Percentiles rank a stretch among this genome's conserved stretches.
These are phyloP conservation scores for Rhodotorula kratochvilovae DNA, from an alignment of 768 basidiomycete species.

Conservation along the genomic window DNA sequence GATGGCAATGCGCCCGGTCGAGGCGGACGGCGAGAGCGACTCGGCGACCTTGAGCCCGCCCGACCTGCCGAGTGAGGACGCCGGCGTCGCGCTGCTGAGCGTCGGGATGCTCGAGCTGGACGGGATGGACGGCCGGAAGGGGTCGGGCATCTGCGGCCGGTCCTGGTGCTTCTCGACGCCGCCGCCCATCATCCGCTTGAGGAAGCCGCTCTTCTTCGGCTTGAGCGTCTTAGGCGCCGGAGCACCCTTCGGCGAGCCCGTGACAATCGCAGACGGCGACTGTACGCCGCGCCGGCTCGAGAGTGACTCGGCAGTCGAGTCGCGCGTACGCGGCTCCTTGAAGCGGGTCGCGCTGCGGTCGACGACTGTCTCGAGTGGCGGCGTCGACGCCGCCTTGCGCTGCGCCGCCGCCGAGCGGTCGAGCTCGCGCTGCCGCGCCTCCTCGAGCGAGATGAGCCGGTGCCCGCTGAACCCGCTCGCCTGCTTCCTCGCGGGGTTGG, in stretches of 20 bases:
- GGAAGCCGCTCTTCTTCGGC: conserved; percentile 36
- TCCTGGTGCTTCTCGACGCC: conserved; percentile 12
- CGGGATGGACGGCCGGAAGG: neutral
- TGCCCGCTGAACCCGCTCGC: conserved; percentile 19
- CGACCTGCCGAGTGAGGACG: neutral
- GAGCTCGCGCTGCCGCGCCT: conserved; percentile 21
- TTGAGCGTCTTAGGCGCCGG: conserved; percentile 9
- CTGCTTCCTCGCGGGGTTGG: neutral
- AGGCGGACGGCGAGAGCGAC: neutral
- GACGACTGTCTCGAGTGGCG: neutral
- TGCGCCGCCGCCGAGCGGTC: conserved; percentile 8
- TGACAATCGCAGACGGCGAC: neutral
- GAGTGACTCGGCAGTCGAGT: conserved; percentile 13
- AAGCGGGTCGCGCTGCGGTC: neutral
- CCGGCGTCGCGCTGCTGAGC: conserved; percentile 7
- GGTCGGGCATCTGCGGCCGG: conserved; percentile 3
- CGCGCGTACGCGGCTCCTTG: neutral
- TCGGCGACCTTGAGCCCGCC: neutral
- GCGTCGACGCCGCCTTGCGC: conserved; percentile 12
- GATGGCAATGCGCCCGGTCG: conserved; percentile 15
- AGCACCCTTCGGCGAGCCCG: neutral
- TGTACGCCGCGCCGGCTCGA: conserved; percentile 5
- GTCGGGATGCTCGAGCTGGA: conserved; percentile 19
- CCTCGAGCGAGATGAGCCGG: conserved; percentile 38
- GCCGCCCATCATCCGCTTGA: conserved; percentile 38